Evolutionary conservation across 306 rosid species (phyloP).

Genomic region (Inga laurina): DNA sequence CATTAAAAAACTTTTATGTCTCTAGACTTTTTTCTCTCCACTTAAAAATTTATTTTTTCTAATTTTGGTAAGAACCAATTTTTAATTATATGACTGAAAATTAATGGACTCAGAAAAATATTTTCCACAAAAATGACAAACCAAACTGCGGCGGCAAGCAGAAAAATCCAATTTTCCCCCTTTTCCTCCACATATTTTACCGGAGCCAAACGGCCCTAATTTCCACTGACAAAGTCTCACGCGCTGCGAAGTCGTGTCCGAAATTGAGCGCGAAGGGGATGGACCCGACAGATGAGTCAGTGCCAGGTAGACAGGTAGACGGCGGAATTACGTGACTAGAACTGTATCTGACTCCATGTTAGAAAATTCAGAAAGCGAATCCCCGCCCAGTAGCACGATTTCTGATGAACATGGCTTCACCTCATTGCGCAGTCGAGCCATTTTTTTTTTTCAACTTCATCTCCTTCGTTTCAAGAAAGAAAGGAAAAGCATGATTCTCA

Average conservation of each 20-base stretch:
- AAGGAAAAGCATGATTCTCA: too few species aligned
- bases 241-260: not conserved
- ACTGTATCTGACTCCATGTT: not conserved
- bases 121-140: too few species aligned
- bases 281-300: slow-evolving; percentile 60
- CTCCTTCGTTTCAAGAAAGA: not conserved
- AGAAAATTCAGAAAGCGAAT: not conserved
- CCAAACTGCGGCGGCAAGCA: too few species aligned
- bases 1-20: too few species aligned
- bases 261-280: slow-evolving; percentile 7
- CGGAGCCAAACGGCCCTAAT: too few species aligned
- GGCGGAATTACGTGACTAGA: not conserved
- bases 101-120: too few species aligned
- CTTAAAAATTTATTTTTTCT: too few species aligned
- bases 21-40: too few species aligned
- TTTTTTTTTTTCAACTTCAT: not conserved
- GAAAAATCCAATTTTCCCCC: too few species aligned
- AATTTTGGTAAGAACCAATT: too few species aligned
- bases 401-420: not conserved
- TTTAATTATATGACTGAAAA: too few species aligned
- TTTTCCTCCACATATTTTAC: too few species aligned
- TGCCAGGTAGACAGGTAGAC: slow-evolving; percentile 64
- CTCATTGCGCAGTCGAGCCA: not conserved
- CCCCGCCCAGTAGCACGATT: not conserved
- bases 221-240: not conserved